Base-by-base conservation (phyloP, 176 grass and related monocot species). In the Bonia amplexicaulis region DNA sequence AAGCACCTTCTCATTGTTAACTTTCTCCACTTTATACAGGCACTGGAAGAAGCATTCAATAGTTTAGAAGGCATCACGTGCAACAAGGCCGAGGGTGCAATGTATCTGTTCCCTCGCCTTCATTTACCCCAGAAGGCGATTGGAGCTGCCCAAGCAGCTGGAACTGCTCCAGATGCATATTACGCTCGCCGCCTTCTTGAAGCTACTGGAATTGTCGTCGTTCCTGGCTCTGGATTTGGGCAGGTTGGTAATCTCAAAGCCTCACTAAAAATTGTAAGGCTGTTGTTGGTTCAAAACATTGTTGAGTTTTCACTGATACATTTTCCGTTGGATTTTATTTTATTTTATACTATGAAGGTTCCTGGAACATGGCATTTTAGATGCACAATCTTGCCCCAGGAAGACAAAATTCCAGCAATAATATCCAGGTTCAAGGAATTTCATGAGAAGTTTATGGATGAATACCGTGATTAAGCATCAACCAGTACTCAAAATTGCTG, bases 31-130 rank as follows among this genome's bases (percentile, higher is more conserved):
- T 52, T 87, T 53, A 40, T 62, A 68, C 82, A 99, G 96, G 93
- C 96, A 77, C 77, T 99, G 84, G 96, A 99, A 87, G 96, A 99
- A 79, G 91, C 96, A 79, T 99, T 99, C 84, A 96, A 96, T 47
- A 88, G 85, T 66, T 92, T 95, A 79, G 93, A 99, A 89, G 93
- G 93, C 42, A 91, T 99, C 57, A 92, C 91, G 22, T 99, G 96
- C 90, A 99, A 99, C 75, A 96, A 96, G 82, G 91, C 96, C 12
- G 96, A 99, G 78, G 93, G 96, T 26, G 96, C 96, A 66, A 99
- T 96, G 96, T 99, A 99, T 87, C 85, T 99, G 77, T 99, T 99
- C 86, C 96, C 96, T 16, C 80, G 80, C 69, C 76, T 99, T 82
- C 81, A 88, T 71, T 87, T 99, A 80, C 91, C 96, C 15, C 90